Percentiles rank a stretch among this genome's conserved stretches.
These are phyloP conservation scores for Ceratobasidium sp. DNA, from an alignment of 1,284 basidiomycete genomes.

Conservation along the genomic window DNA sequence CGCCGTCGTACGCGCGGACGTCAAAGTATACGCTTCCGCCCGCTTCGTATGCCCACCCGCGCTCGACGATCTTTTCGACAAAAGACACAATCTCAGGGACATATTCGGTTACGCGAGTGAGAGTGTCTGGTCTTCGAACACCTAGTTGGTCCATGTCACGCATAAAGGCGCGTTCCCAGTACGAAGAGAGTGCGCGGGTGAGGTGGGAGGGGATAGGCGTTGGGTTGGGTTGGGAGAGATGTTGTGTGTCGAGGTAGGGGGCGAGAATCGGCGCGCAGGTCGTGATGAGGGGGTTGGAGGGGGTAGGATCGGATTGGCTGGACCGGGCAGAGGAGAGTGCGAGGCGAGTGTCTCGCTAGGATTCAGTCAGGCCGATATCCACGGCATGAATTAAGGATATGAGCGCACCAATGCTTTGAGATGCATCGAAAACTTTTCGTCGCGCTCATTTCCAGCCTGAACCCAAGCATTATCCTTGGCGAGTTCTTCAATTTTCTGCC, in stretches of 20 bases:
- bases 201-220: constrained; percentile 89
- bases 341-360: constrained; percentile 53
- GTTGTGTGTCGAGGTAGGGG: constrained; percentile 68
- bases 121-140: constrained; percentile 87
- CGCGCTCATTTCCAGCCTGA: constrained; percentile 65
- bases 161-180: constrained; percentile 94
- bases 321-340: constrained; percentile 52
- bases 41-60: constrained; percentile 89
- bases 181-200: constrained; percentile 84
- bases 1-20: constrained; percentile 86
- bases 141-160: constrained; percentile 90
- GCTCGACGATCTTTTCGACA: constrained; percentile 85
- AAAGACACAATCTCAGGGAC: constrained; percentile 95
- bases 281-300: constrained; percentile 74
- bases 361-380: constrained; percentile 59
- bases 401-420: constrained; percentile 74
- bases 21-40: constrained; percentile 97
- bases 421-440: constrained; percentile 94
- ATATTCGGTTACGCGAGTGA: constrained; percentile 97
- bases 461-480: constrained; percentile 64
- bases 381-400: not conserved
- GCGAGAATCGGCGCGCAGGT: constrained; percentile 80
- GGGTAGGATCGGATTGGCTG: constrained; percentile 49
- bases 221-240: constrained; percentile 68
- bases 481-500: constrained; percentile 64